Evolutionary conservation across 768 basidiomycete species (phyloP), one percentile per base, ranked within the genome.

Genomic region (Infundibulicybe gibba): DNA sequence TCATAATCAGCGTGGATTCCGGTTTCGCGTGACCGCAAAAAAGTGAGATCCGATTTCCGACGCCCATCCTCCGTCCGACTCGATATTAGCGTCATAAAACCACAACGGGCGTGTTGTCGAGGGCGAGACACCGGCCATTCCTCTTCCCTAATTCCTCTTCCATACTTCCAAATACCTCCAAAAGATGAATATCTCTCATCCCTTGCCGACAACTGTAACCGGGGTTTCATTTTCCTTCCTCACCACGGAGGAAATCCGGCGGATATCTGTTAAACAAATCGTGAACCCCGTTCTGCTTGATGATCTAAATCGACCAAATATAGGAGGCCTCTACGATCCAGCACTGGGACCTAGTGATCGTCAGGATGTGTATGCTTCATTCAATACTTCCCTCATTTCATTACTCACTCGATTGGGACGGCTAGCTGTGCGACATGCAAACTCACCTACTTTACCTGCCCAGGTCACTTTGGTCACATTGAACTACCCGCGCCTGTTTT

Each of bases 401-500:
- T 25, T n/a, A n/a, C n/a, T n/a, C n/a, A 25, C 25, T 25, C 25
- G n/a, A 25, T 25, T 25, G 25, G 25, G 8, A 25, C 25, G 25
- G 25, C 17, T 61, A 99, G 95, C 49, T 99, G 97, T 64, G 74
- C 87, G 52, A 97, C 97, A 66, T 99, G 97, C 63, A 86, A 79
- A 48, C 79, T 97, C 58, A 90, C 83, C 40, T 95, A 93, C 60
- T 98, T 87, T 70, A 86, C 87, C 49, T 99, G 97, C 65, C 94
- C 97, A 2, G 97, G 97, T 14, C 97, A 99, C 66, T 99, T 88
- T 68, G 97, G 97, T 16, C 97, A 98, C 66, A 95, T 99, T 50
- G 93, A 97, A 51, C 79, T 99, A 5, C 94, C 95, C 15, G 80
- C 88, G 14, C 94, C 97, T 12, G 91, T 98, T 2, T 98, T 90